Base-by-base conservation (phyloP, 805 yeast species). In the Saccharomycodes ludwigii region DNA sequence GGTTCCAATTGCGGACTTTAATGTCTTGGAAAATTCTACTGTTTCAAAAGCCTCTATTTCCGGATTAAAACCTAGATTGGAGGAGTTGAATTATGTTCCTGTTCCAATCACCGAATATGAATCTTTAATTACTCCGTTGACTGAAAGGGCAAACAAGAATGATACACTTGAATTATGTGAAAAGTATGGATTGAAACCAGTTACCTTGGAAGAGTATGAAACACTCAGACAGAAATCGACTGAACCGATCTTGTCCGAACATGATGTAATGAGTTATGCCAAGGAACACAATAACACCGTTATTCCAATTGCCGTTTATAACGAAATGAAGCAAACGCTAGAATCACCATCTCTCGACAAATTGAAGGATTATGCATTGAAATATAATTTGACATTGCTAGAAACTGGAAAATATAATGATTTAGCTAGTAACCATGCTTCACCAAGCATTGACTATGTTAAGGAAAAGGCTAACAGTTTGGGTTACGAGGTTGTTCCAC, bases 401-500 rank as follows among this genome's bases (percentile, higher is more conserved):
- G 26, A 32, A 16, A 14, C 26, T 14, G 11, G 16, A 1, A 33
- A 38, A 8, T 43, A 39, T 23, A 36, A 36, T 19, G 19, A 32
- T 6, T 12, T 23, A 25, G n/a, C n/a, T 35, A 11, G 28, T 24
- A 30, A 30, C 25, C 30, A 18, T 21, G 41, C 40, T 2, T 37
- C 45, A 14, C 65, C 66, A 9, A 30, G 50, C 2, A 22, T 47
- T 5, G 58, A 52, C 0, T 55, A 49, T 24, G 37, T 68, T 14
- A 47, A 46, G 21, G 54, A 52, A 18, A 52, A 51, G 31, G 62
- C 66, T 2, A 41, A 38, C 4, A 27, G 24, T 7, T 35, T 41
- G n/a, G 56, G 49, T 6, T 30, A 29, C 19, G 37, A 32, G 2
- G 36, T 41, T 20, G 30, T 37, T 17, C 36, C 32, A 29, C 37